A percentile compares a stretch with the other conserved stretches of the same genome.
Evolutionary conservation across 2,329 filamentous ascomycete species (phyloP).

Genomic region (Fusarium denticulatum): DNA sequence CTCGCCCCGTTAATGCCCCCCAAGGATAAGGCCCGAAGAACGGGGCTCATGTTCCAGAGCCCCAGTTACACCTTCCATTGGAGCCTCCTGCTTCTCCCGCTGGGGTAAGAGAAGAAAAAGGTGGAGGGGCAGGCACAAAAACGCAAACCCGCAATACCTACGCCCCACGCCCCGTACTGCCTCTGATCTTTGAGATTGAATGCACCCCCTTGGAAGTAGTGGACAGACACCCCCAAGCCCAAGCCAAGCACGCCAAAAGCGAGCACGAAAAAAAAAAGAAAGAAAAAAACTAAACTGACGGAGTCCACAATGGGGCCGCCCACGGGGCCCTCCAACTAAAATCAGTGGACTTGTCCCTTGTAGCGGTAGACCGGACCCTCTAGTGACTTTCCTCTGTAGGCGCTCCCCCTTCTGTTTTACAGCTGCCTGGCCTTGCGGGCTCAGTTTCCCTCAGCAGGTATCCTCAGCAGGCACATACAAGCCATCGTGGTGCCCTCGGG

Average conservation of each 20-base stretch:
- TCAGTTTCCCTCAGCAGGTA: conserved; percentile 43
- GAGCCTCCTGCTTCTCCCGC: conserved; percentile 45
- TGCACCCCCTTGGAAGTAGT: conserved; percentile 12
- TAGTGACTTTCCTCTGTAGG: conserved; percentile 30
- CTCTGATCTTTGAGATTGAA: conserved; percentile 11
- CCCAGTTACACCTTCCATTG: conserved; percentile 34
- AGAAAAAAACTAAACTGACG: background rate
- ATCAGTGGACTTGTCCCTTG: conserved; percentile 25
- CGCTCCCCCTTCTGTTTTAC: conserved; percentile 40
- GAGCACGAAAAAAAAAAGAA: background rate
- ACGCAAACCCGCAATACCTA: conserved; percentile 7
- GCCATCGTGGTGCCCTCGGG: conserved; percentile 15
- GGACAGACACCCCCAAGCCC: conserved; percentile 5
- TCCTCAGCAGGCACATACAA: conserved; percentile 34
- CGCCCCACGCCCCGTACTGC: conserved; percentile 34
- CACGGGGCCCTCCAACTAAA: conserved; percentile 19
- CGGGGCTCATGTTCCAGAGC: conserved; percentile 39
- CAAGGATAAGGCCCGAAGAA: conserved; percentile 39
- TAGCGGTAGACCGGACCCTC: conserved; percentile 33
- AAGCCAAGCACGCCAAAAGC: conserved; percentile 2
- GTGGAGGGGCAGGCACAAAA: conserved; percentile 37
- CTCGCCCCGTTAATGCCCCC: conserved; percentile 34
- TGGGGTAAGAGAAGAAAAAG: conserved; percentile 39
- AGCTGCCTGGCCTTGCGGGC: conserved; percentile 33
- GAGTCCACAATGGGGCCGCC: conserved; percentile 30